Percentiles rank a stretch among this genome's conserved stretches.
Conservation (phyloP, 345 rosid genomes). For the Ceriops zippeliana region DNA sequence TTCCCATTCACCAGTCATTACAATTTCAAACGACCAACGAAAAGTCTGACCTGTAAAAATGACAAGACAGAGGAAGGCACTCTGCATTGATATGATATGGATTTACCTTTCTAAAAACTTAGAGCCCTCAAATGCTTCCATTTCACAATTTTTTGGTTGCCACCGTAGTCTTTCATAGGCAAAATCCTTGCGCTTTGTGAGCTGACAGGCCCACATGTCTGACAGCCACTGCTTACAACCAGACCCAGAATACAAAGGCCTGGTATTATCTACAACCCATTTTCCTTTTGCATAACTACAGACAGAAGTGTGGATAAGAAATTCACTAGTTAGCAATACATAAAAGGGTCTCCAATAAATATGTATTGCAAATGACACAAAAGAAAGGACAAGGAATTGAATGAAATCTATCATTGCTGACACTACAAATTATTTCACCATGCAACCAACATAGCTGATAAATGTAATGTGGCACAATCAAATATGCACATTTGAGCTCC, state of each 20-base stretch:
- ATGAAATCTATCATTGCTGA: too few species aligned
- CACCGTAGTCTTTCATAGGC: not conserved
- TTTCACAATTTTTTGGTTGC: constrained; percentile 10
- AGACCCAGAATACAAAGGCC: constrained; percentile 28
- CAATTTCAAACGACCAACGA: too few species aligned
- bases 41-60: too few species aligned
- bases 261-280: constrained; percentile 27
- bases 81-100: not conserved
- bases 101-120: not conserved
- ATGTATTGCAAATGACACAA: too few species aligned
- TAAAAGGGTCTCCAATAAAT: not conserved
- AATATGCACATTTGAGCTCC: too few species aligned
- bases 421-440: too few species aligned
- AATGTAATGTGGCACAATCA: too few species aligned
- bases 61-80: not conserved
- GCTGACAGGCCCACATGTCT: constrained; percentile 33
- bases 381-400: too few species aligned
- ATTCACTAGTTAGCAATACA: not conserved
- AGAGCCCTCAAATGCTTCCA: not conserved
- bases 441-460: too few species aligned
- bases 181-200: constrained; percentile 19
- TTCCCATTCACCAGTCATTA: too few species aligned
- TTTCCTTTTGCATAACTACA: constrained; percentile 36
- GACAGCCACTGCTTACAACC: constrained; percentile 31
- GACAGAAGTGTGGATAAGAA: constrained; percentile 1